Percentiles rank a stretch among this genome's conserved stretches.
phyloP scores from a whole-genome alignment of 2,329 filamentous ascomycete species.

The Shiraia bambusicola region DNA sequence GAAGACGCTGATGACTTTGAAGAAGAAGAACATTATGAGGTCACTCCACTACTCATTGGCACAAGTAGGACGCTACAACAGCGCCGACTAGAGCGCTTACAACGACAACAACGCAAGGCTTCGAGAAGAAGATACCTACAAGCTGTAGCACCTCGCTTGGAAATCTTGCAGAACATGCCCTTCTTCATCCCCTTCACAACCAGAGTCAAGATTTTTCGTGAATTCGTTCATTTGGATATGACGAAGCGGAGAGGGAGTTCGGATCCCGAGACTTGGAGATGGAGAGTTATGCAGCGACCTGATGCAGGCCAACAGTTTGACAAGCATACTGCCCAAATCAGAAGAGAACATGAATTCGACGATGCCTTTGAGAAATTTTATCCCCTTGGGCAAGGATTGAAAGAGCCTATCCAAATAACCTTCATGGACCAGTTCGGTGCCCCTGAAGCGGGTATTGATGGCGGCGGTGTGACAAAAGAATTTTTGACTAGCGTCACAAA shows the following conservation, averaged over 20 bases:
- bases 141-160: constrained; percentile 78
- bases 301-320: constrained; percentile 40
- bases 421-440: constrained; percentile 90
- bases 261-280: constrained; percentile 75
- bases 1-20: constrained; percentile 61
- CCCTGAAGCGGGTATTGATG: constrained; percentile 90
- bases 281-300: constrained; percentile 49
- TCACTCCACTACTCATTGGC: constrained; percentile 49
- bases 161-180: constrained; percentile 92
- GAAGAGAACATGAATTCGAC: constrained; percentile 75
- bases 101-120: constrained; percentile 64
- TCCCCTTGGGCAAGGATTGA: constrained; percentile 74
- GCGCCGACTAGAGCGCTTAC: constrained; percentile 62
- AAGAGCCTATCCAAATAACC: constrained; percentile 94
- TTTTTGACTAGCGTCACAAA: constrained; percentile 87
- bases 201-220: constrained; percentile 86
- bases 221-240: constrained; percentile 88
- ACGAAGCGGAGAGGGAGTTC: constrained; percentile 67
- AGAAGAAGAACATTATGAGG: constrained; percentile 43
- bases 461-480: constrained; percentile 95
- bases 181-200: constrained; percentile 94
- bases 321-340: constrained; percentile 73
- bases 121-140: constrained; percentile 73
- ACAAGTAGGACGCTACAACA: constrained; percentile 64
- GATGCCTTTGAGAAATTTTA: constrained; percentile 88